Percentiles rank a stretch among this genome's conserved stretches.
Evolutionary conservation across 345 rosid genomes (phyloP).

Genomic region (Salix purpurea): DNA sequence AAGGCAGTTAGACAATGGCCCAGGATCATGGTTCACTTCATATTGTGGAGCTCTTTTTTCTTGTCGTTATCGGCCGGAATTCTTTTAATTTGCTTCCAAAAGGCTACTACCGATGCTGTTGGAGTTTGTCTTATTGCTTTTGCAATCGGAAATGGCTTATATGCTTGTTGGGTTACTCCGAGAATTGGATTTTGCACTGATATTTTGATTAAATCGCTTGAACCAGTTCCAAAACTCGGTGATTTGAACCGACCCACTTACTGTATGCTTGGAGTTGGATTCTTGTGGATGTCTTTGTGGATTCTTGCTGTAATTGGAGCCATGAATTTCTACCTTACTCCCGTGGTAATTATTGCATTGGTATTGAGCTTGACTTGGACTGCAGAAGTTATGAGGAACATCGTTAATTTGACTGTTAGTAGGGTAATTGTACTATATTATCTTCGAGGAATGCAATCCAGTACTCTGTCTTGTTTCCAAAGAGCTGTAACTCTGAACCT

Average conservation of each 20-base stretch:
- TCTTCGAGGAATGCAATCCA: conserved; percentile 90
- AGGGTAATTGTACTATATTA: conserved; percentile 73
- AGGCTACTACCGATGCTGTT: conserved; percentile 70
- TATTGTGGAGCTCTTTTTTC: conserved; percentile 69
- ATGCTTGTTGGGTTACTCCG: conserved; percentile 84
- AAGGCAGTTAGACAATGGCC: conserved; percentile 78
- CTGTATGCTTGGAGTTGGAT: conserved; percentile 78
- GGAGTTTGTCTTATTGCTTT: conserved; percentile 77
- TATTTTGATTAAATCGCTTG: conserved; percentile 58
- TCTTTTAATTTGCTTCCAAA: conserved; percentile 90
- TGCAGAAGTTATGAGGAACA: conserved; percentile 91
- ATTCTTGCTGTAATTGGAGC: conserved; percentile 87
- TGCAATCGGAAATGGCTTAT: conserved; percentile 78
- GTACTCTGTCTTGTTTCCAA: conserved; percentile 75
- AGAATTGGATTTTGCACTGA: conserved; percentile 56
- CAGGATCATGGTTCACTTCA: conserved; percentile 73
- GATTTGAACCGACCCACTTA: conserved; percentile 77
- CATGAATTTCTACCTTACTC: conserved; percentile 52
- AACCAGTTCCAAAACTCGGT: conserved; percentile 65
- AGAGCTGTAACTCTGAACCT: conserved; percentile 74
- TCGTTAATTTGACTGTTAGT: conserved; percentile 77
- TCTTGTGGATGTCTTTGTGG: conserved; percentile 98
- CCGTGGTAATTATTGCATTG: conserved; percentile 51
- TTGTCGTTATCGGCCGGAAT: conserved; percentile 77
- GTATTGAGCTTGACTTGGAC: conserved; percentile 71